A percentile compares a stretch with the other conserved stretches of the same genome.
Conservation (phyloP, 139 green algal species). For the Eudorina sp. region DNA sequence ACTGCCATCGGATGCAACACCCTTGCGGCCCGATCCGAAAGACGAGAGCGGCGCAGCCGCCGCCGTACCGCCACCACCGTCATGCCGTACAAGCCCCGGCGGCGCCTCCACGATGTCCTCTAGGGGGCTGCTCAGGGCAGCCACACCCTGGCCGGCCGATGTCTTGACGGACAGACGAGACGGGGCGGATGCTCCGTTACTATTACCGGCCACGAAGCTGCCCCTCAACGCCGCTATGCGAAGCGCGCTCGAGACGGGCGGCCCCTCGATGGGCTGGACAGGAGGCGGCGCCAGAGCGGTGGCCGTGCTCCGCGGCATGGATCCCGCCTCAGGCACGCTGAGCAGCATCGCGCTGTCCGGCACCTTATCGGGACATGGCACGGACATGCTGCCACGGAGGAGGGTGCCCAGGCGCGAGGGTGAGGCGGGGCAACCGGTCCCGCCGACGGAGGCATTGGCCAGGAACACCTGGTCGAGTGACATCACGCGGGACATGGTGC, state of each 20-base stretch:
- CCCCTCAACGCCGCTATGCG: neutral
- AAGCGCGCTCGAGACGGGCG: neutral
- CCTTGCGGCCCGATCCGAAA: too few relatives aligned
- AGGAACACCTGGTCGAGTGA: neutral
- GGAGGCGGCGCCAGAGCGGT: neutral
- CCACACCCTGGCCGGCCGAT: too few relatives aligned
- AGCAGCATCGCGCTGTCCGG: neutral
- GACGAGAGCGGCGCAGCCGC: too few relatives aligned
- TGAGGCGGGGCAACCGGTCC: neutral
- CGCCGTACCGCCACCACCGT: too few relatives aligned
- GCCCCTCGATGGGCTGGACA: neutral
- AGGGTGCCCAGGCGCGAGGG: neutral
- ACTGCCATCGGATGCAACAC: neutral
- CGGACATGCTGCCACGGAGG: neutral
- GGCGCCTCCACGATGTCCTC: neutral
- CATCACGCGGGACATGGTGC: neutral
- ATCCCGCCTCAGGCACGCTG: neutral
- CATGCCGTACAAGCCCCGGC: too few relatives aligned
- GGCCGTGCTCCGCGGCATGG: neutral
- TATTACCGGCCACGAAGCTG: neutral
- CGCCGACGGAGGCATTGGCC: too few relatives aligned
- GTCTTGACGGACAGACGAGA: too few relatives aligned
- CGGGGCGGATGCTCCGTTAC: too few relatives aligned
- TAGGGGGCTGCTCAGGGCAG: too few relatives aligned
- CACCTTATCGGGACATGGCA: neutral